Evolutionary conservation across 345 rosid genomes (phyloP), one percentile per base, ranked within the genome.

Genomic region (Chamaenerion angustifolium): DNA sequence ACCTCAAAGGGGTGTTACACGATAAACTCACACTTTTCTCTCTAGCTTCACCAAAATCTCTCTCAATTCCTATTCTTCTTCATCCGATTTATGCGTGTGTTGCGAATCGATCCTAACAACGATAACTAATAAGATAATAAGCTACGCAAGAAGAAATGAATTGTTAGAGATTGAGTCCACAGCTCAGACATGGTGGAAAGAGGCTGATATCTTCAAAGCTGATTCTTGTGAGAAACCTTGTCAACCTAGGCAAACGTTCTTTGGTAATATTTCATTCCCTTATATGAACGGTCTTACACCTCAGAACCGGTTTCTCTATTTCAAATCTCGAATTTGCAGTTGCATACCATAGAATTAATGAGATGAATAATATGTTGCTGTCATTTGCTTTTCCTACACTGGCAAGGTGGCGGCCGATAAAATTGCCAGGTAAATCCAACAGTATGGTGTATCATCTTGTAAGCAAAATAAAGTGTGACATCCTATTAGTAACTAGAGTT

Each of bases 401-500:
- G 98, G 98, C 31, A 86, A 89, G 76, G 98, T 95, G 31, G 78
- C 95, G 1, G 98, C 98, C 2, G 98, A 83, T 71, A 90, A 90
- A 54, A 92, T 90, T 56, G 64, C 68, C 6, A 69, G 93, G 18
- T 96, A 90, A 67, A 74, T 83, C 15, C 45, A 79, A 23, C 61
- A 57, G 67, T 90, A 71, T 48, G 98, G 98, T 12, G 45, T n/a
- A n/a, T n/a, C n/a, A n/a, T n/a, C n/a, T n/a, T n/a, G n/a, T n/a
- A n/a, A n/a, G n/a, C n/a, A n/a, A n/a, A n/a, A n/a, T n/a, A n/a
- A n/a, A n/a, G n/a, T n/a, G n/a, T n/a, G n/a, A n/a, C n/a, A n/a
- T n/a, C n/a, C 4, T 4, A 4, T 21, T 21, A 21, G 25, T 21
- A 21, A 21, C 25, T 21, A 21, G 25, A 21, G 25, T 21, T 21